Evolutionary conservation across 2,329 filamentous ascomycete species (phyloP), one percentile per base, ranked within the genome.

Genomic region (Nectriaceae sp.): DNA sequence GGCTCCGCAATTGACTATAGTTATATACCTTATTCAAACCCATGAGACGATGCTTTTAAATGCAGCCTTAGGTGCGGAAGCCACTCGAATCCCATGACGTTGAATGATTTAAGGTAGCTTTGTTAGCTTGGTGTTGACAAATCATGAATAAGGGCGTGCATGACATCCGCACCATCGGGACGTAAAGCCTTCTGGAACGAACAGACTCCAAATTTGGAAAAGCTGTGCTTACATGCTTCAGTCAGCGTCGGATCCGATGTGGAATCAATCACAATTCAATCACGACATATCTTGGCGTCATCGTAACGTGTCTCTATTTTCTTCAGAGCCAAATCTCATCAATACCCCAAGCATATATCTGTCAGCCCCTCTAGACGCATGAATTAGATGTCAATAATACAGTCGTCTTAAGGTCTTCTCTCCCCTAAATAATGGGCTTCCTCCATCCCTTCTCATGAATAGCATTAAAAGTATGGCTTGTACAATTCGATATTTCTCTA

Each of bases 401-500:
- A 39, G n/a, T n/a, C n/a, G n/a, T n/a, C n/a, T 21, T 35, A 6
- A 29, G 42, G 44, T 21, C 24, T 35, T 18, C 16, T 36, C 33
- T 10, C n/a, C 33, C 16, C 33, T 19, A 36, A 15, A n/a, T 11
- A 36, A 10, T 36, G 13, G 22, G 38, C 42, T 46, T 38, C 42
- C 42, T 21, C 38, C 42, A 29, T 18, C 40, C 46, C 36, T 33
- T 29, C 31, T 50, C 47, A 31, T 48, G n/a, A 50, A 46, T 19
- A 42, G 36, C 41, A 31, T 31, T 41, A 49, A 41, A 29, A 44
- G 33, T 39, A 50, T 42, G 42, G 11, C 38, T n/a, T n/a, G n/a
- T n/a, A n/a, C n/a, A n/a, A 33, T 26, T 21, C 26, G 40, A 21
- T 44, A 40, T 19, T 50, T 49, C 57, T 47, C 57, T 66, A 66